These are phyloP conservation scores for Apophysomyces ossiformis DNA, from an alignment of 371 early-diverging fungal species.

Conservation along the genomic window DNA sequence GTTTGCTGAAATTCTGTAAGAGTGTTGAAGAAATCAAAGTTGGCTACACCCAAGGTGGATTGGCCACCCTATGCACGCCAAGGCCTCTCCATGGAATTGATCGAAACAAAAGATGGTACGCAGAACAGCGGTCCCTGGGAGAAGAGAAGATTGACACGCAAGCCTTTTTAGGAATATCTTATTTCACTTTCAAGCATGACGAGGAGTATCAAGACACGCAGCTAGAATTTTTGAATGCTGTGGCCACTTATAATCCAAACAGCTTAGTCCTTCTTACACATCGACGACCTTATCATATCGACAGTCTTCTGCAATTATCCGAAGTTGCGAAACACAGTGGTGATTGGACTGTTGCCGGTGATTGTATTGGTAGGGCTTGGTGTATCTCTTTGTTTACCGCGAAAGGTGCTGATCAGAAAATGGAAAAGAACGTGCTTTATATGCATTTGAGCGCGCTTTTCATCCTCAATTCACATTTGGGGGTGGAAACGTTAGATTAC, in stretches of 20 bases:
- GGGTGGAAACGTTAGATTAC: conserved; percentile 71
- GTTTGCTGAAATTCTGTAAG: conserved; percentile 12
- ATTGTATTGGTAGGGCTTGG: conserved; percentile 63
- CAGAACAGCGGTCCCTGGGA: background rate
- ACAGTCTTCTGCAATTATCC: conserved; percentile 81
- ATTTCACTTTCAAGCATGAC: conserved; percentile 73
- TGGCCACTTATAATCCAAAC: conserved; percentile 79
- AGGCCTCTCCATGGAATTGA: conserved; percentile 78
- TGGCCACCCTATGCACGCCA: conserved; percentile 76
- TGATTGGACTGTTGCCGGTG: conserved; percentile 74
- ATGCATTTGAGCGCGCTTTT: conserved; percentile 83
- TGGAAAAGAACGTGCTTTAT: conserved; percentile 77
- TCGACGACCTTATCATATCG: conserved; percentile 86
- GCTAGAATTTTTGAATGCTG: conserved; percentile 70
- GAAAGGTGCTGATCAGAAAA: conserved; percentile 11
- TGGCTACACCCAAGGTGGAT: conserved; percentile 74
- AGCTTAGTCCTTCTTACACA: conserved; percentile 69
- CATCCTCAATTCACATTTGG: conserved; percentile 77
- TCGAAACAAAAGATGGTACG: conserved; percentile 54
- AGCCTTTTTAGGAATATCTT: conserved; percentile 36
- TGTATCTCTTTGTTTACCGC: background rate
- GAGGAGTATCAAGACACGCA: conserved; percentile 76
- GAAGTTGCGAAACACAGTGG: conserved; percentile 86
- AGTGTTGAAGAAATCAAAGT: conserved; percentile 58
- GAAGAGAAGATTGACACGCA: background rate